Conservation (phyloP, 2,329 filamentous ascomycete species). For the Fusarium irregulare region DNA sequence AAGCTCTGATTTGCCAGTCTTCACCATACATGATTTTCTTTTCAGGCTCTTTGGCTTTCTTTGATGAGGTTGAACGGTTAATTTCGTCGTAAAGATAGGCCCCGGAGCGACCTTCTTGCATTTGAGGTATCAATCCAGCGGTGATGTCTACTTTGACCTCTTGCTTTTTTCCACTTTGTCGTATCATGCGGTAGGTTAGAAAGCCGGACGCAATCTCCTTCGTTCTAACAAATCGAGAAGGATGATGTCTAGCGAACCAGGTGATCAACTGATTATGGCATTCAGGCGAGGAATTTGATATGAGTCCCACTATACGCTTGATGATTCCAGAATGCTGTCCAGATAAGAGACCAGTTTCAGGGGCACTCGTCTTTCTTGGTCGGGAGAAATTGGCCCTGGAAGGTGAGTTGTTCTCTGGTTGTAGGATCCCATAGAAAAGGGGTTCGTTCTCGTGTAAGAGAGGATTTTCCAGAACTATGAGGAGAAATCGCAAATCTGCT, state of each 20-base stretch:
- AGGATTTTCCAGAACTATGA: conserved; percentile 84
- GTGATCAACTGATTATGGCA: conserved; percentile 81
- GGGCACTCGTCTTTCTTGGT: conserved; percentile 25
- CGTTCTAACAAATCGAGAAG: conserved; percentile 73
- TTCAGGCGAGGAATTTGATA: conserved; percentile 79
- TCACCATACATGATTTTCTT: conserved; percentile 75
- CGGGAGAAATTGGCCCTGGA: conserved; percentile 27
- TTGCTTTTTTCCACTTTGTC: conserved; percentile 75
- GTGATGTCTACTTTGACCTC: conserved; percentile 70
- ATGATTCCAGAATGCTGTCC: conserved; percentile 85
- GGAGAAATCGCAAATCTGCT: conserved; percentile 78
- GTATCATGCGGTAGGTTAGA: conserved; percentile 80
- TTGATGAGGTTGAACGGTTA: conserved; percentile 62
- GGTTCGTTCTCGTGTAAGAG: conserved; percentile 67
- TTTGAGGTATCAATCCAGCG: conserved; percentile 77
- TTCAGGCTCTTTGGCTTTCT: conserved; percentile 65
- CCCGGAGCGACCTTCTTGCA: conserved; percentile 73
- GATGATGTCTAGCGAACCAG: conserved; percentile 80
- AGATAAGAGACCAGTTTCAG: conserved; percentile 58
- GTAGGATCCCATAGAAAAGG: conserved; percentile 56
- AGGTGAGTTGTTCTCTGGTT: conserved; percentile 43
- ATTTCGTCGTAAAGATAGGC: conserved; percentile 84
- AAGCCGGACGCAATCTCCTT: conserved; percentile 84
- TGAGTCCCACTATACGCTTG: conserved; percentile 83
- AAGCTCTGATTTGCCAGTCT: conserved; percentile 90